phyloP scores from a whole-genome alignment of 768 basidiomycete species.

The Psilocybe cyanescens region DNA sequence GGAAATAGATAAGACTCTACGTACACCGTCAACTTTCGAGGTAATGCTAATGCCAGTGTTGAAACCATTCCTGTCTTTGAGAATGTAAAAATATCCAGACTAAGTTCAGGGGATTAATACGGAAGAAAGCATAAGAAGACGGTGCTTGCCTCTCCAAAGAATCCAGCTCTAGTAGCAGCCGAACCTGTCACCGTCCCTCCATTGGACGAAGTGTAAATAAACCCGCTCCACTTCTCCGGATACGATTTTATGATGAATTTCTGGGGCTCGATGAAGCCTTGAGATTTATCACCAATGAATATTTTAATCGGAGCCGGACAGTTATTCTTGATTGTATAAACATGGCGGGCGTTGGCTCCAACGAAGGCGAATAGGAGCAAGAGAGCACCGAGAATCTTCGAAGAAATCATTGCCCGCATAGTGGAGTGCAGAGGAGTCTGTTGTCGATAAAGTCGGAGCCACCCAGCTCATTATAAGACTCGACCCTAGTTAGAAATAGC shows the following conservation, averaged over 20 bases:
- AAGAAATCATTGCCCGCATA: not conserved
- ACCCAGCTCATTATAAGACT: too few species aligned
- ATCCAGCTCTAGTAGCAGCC: slow-evolving; percentile 27
- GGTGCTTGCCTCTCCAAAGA: slow-evolving; percentile 25
- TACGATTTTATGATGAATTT: slow-evolving; percentile 16
- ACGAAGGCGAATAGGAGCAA: slow-evolving; percentile 2
- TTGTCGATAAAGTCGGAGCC: too few species aligned
- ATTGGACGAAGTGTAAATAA: slow-evolving; percentile 29
- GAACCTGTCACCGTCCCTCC: slow-evolving; percentile 24
- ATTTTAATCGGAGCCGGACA: slow-evolving; percentile 25
- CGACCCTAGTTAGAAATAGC: too few species aligned
- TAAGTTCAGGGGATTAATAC: not conserved
- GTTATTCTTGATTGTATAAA: slow-evolving; percentile 22
- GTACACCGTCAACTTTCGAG: slow-evolving; percentile 21
- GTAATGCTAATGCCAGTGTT: slow-evolving; percentile 30
- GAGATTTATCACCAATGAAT: slow-evolving; percentile 25
- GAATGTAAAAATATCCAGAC: slow-evolving; percentile 33
- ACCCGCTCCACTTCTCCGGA: slow-evolving; percentile 24
- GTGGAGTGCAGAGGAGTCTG: not conserved
- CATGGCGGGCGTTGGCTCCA: slow-evolving; percentile 14
- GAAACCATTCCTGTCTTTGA: slow-evolving; percentile 27
- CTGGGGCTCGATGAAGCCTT: slow-evolving; percentile 18
- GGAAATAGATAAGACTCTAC: not conserved
- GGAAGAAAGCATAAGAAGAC: not conserved
- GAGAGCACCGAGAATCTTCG: not conserved